Base-by-base conservation (phyloP, 1,284 basidiomycete genomes). In the Apiotrichum mycotoxinovorans region DNA sequence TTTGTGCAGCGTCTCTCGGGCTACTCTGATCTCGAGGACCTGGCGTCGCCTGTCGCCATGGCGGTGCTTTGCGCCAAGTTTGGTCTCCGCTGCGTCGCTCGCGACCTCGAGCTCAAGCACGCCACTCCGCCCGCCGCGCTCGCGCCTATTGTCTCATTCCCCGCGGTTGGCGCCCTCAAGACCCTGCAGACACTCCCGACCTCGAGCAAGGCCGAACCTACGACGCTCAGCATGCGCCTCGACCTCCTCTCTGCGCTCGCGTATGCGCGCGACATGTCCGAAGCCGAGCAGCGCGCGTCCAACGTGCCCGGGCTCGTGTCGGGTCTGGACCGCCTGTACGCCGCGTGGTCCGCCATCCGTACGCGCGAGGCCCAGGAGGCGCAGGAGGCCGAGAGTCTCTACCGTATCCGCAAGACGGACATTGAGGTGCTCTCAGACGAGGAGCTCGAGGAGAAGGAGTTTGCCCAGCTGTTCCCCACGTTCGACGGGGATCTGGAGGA, bases 281-380 rank as follows among this genome's bases (percentile, higher is more conserved):
- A 52, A 74, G 14, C 63, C 4, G 60, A 62, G 38, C 52, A 58
- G 38, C 51, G 59, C 26, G 26, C 51, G 5, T 41, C 47, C 17
- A 60, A 66, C 48, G 44, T 65, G 5, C 56, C 56, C 0, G 54
- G 63, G 11, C 25, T 90, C 18, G 79, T 83, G 44, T 68, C 69
- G 3, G 72, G 82, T 10, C 93, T 91, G 67, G 87, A 91, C 56
- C 85, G 87, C 65, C 80, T 87, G 1, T 83, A 86, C 56, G 82
- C 85, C 22, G 81, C 95, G 10, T 98, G 94, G 94, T 81, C 85
- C 34, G 84, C 87, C 35, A 89, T 96, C 68, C 84, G 85, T 41
- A 84, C 85, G 27, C 84, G 84, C 58, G 85, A 87, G 60, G 82
- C 84, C 44, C 83, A 89, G 62, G 81, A 79, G 20, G 83, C 84